Evolutionary conservation across 1,284 basidiomycete genomes (phyloP).

Genomic region (Abortiporus biennis): DNA sequence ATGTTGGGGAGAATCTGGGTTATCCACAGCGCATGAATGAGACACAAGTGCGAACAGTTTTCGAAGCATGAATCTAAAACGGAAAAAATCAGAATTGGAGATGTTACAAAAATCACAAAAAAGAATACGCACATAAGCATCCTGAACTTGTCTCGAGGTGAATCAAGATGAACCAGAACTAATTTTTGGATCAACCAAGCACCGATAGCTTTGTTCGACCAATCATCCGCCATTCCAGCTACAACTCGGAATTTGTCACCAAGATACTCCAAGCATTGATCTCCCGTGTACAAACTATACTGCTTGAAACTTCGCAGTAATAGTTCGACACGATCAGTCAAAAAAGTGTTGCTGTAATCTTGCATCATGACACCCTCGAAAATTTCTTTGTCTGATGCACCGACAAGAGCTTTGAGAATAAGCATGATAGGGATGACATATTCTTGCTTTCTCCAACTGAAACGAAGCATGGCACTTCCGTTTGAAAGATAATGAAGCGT

Average conservation of each 20-base stretch:
- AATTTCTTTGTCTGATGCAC: constrained; percentile 94
- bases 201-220: constrained; percentile 82
- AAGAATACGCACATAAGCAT: constrained; percentile 76
- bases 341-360: constrained; percentile 95
- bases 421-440: constrained; percentile 99
- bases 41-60: constrained; percentile 95
- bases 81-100: not conserved
- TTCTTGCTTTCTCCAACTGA: constrained; percentile 98
- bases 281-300: constrained; percentile 85
- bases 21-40: constrained; percentile 88
- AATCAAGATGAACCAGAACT: constrained; percentile 87
- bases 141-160: constrained; percentile 92
- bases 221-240: constrained; percentile 89
- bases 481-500: constrained; percentile 96
- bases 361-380: constrained; percentile 98
- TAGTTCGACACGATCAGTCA: constrained; percentile 97
- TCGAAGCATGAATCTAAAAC: constrained; percentile 98
- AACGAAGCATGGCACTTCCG: constrained; percentile 92
- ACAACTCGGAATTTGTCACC: constrained; percentile 97
- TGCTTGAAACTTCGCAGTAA: constrained; percentile 95
- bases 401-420: constrained; percentile 92
- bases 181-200: constrained; percentile 82
- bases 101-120: not conserved
- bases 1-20: constrained; percentile 98
- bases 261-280: constrained; percentile 94